phyloP scores from a whole-genome alignment of 768 basidiomycete species.

The Trametes cinnabarina region DNA sequence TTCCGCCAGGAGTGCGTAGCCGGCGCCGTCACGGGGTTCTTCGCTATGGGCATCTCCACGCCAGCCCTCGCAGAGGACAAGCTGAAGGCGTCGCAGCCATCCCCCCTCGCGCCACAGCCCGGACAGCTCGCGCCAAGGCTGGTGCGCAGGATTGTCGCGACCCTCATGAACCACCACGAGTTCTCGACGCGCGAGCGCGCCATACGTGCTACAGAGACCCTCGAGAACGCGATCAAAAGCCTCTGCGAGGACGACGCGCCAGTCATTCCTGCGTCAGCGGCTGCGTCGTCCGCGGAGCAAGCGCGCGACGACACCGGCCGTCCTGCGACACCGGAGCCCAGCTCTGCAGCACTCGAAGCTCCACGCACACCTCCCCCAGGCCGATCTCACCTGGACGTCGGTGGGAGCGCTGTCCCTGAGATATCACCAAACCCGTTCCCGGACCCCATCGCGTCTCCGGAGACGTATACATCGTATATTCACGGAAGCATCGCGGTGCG shows the following conservation, averaged over 20 bases:
- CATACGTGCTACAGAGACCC: constrained; percentile 63
- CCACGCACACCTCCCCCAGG: constrained; percentile 50
- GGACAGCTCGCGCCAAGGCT: constrained; percentile 67
- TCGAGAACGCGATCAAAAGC: constrained; percentile 67
- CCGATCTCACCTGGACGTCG: constrained; percentile 18
- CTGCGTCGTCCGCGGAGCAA: constrained; percentile 3
- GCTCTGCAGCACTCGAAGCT: constrained; percentile 34
- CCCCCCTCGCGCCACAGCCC: constrained; percentile 48
- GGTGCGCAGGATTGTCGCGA: constrained; percentile 65
- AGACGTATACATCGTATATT: constrained; percentile 59
- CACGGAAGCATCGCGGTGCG: constrained; percentile 56
- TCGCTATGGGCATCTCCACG: constrained; percentile 51
- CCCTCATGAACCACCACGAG: constrained; percentile 72
- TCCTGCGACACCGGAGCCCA: constrained; percentile 22
- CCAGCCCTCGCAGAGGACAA: constrained; percentile 1
- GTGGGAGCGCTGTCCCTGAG: constrained; percentile 37
- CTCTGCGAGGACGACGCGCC: constrained; percentile 62
- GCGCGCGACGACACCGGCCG: constrained; percentile 5
- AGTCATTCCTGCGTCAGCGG: constrained; percentile 1
- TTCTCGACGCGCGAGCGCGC: constrained; percentile 69
- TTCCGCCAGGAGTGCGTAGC: constrained; percentile 92
- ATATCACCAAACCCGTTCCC: constrained; percentile 66
- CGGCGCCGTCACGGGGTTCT: constrained; percentile 92
- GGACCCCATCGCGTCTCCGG: constrained; percentile 59
- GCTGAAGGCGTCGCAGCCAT: constrained; percentile 27